Percentiles rank a stretch among this genome's conserved stretches.
These are phyloP conservation scores for Mortierella alpina DNA, from an alignment of 192 early-diverging fungal species.

Conservation along the genomic window DNA sequence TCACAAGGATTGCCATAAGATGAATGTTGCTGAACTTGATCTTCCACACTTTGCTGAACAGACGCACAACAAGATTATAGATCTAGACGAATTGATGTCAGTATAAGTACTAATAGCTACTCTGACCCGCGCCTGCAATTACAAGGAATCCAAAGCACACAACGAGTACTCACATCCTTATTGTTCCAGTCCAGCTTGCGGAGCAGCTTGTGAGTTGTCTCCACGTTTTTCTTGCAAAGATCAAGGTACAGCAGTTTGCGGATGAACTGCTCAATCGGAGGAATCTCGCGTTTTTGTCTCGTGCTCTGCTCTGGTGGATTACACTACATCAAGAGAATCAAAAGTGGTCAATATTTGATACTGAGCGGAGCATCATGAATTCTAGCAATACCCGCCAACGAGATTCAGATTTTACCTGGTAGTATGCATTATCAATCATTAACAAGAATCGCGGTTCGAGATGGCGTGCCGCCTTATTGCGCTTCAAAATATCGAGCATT, in stretches of 20 bases:
- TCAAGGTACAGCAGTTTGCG: slow-evolving; percentile 90
- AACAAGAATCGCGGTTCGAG: slow-evolving; percentile 85
- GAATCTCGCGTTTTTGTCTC: slow-evolving; percentile 74
- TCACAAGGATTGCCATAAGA: slow-evolving; percentile 82
- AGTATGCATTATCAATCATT: slow-evolving; percentile 96
- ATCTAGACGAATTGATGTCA: slow-evolving; percentile 38
- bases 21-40: slow-evolving; percentile 90
- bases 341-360: neutral
- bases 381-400: neutral
- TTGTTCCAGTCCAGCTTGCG: slow-evolving; percentile 92
- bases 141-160: slow-evolving; percentile 67
- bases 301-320: slow-evolving; percentile 82
- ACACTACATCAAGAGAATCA: slow-evolving; percentile 57
- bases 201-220: slow-evolving; percentile 73
- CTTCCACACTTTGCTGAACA: slow-evolving; percentile 94
- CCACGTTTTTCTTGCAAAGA: slow-evolving; percentile 77
- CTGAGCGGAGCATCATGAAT: too few relatives aligned
- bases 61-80: slow-evolving; percentile 70
- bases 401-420: slow-evolving; percentile 63
- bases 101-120: too few relatives aligned
- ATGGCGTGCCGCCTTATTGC: slow-evolving; percentile 87
- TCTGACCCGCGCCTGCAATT: neutral
- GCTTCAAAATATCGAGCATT: slow-evolving; percentile 90
- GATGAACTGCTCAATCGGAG: slow-evolving; percentile 88
- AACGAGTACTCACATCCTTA: slow-evolving; percentile 49